Conservation (phyloP, 495 filamentous ascomycete genomes). For the Podospora didyma region DNA sequence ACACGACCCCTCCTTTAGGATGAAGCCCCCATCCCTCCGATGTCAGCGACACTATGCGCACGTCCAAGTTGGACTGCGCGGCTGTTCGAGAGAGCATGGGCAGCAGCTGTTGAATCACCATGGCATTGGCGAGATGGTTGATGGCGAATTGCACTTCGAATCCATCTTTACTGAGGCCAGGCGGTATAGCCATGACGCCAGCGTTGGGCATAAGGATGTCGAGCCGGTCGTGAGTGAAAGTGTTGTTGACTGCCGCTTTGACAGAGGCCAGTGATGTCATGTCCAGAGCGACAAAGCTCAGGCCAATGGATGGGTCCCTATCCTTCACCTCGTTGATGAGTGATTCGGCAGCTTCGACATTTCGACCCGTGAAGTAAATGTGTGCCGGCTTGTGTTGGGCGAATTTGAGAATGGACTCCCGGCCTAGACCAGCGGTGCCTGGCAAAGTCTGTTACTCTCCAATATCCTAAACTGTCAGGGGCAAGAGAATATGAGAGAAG, state of each 20-base stretch:
- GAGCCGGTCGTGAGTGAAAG: conserved; percentile 28
- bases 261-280: conserved; percentile 23
- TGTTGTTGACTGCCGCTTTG: conserved; percentile 13
- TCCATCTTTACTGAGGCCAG: conserved; percentile 53
- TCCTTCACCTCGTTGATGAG: neutral
- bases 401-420: conserved; percentile 23
- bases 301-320: neutral
- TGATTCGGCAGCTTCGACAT: conserved; percentile 8
- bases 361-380: conserved; percentile 39
- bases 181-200: conserved; percentile 59
- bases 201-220: conserved; percentile 56
- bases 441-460: neutral
- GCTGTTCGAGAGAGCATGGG: conserved; percentile 53
- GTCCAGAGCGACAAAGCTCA: conserved; percentile 30
- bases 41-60: conserved; percentile 37
- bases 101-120: conserved; percentile 61
- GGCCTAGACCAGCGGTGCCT: conserved; percentile 9
- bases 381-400: conserved; percentile 40
- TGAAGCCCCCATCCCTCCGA: conserved; percentile 34
- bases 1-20: conserved; percentile 33
- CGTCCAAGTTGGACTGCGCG: conserved; percentile 27
- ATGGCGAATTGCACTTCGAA: conserved; percentile 68
- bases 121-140: conserved; percentile 66
- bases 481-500: neutral
- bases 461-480: neutral